phyloP scores from a whole-genome alignment of 2,329 filamentous ascomycete genomes.

The Paecilomyces sp. region DNA sequence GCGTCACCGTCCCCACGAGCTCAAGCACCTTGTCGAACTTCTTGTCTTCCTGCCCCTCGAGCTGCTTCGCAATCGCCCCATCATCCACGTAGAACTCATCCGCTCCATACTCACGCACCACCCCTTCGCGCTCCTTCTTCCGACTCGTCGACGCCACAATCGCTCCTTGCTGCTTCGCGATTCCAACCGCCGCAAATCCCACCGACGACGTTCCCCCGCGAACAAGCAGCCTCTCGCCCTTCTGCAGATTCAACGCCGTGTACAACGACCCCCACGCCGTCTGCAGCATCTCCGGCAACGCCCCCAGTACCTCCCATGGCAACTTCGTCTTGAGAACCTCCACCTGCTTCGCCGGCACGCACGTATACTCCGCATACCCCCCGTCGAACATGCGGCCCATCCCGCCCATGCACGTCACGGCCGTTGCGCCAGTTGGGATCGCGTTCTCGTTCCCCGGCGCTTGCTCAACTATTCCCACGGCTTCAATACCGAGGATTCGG shows the following conservation, averaged over 20 bases:
- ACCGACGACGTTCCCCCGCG: constrained; percentile 44
- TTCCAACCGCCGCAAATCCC: constrained; percentile 39
- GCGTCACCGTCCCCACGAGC: constrained; percentile 36
- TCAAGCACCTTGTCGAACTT: constrained; percentile 42
- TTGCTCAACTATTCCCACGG: constrained; percentile 34
- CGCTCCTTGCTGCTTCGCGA: constrained; percentile 37
- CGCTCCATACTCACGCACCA: constrained; percentile 34
- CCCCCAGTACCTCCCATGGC: constrained; percentile 38
- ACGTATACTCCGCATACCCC: constrained; percentile 44
- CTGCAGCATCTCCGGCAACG: constrained; percentile 46
- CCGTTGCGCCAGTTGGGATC: constrained; percentile 33
- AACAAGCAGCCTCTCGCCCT: constrained; percentile 40
- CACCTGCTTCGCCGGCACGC: constrained; percentile 35
- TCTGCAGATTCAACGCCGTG: constrained; percentile 28
- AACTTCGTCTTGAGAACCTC: constrained; percentile 30
- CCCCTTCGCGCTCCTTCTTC: constrained; percentile 22
- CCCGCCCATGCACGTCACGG: constrained; percentile 45
- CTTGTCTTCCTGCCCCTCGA: constrained; percentile 19
- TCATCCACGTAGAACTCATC: constrained; percentile 40
- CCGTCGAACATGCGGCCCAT: constrained; percentile 43
- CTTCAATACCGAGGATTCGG: constrained; percentile 43
- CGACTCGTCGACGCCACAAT: constrained; percentile 37
- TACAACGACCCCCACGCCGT: constrained; percentile 42
- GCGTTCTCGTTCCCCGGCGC: constrained; percentile 17
- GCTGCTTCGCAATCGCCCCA: constrained; percentile 31